phyloP scores from a whole-genome alignment of 495 filamentous ascomycete genomes.

The Astrothelium macrocarpum region DNA sequence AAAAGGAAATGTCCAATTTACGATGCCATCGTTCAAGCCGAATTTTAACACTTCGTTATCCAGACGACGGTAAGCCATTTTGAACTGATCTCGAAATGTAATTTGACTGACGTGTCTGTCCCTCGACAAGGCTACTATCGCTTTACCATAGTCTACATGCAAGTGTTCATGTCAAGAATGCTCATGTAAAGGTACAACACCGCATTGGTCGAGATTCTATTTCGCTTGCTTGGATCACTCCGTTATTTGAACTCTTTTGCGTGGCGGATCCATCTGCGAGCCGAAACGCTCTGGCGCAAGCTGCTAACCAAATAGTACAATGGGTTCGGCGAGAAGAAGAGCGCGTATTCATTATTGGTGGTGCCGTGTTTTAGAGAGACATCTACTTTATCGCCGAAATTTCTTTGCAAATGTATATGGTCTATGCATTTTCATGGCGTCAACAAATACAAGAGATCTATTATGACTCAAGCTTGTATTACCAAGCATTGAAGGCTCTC shows the following conservation, averaged over 20 bases:
- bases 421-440: too few relatives aligned
- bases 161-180: conserved; percentile 70
- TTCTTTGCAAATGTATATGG: too few relatives aligned
- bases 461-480: too few relatives aligned
- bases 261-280: conserved; percentile 72
- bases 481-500: too few relatives aligned
- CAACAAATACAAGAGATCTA: too few relatives aligned
- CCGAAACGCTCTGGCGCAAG: conserved; percentile 69
- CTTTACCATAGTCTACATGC: conserved; percentile 79
- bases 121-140: conserved; percentile 53
- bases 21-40: conserved; percentile 73
- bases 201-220: conserved; percentile 61
- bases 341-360: conserved; percentile 87
- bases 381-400: too few relatives aligned
- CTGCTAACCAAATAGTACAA: conserved; percentile 73
- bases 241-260: conserved; percentile 86
- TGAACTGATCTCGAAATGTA: neutral
- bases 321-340: conserved; percentile 91
- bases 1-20: conserved; percentile 85
- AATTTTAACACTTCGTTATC: conserved; percentile 56
- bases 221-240: conserved; percentile 82
- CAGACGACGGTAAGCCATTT: conserved; percentile 47
- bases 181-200: conserved; percentile 77
- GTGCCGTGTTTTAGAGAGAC: conserved; percentile 53
- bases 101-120: conserved; percentile 6